Base-by-base conservation (phyloP, 2,329 filamentous ascomycete species). In the Ciborinia camelliae region DNA sequence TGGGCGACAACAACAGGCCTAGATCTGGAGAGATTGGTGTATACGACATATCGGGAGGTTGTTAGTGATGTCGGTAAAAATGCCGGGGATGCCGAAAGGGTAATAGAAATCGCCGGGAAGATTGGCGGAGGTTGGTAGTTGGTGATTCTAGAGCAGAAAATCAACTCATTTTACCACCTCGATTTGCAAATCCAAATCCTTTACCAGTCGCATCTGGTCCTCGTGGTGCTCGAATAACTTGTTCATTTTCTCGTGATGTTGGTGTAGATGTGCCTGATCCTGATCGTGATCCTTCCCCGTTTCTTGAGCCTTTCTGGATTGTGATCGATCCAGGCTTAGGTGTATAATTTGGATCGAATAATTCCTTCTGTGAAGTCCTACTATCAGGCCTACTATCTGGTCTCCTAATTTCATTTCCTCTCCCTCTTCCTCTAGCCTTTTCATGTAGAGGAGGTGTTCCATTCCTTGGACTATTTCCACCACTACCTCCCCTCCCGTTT, bases 81-180 rank as follows among this genome's bases (percentile, higher is more conserved):
- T 75, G 73, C 81, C 76, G 81, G 82, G 66, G 90, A 92, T 74
- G 89, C 90, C 51, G 90, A 96, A 74, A 86, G 88, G 66, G 93
- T 97, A 48, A 90, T 92, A 65, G 92, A 95, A 74, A 82, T 99
- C 73, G 94, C 94, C 54, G 89, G 92, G 64, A 95, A 92, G 77
- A 90, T 93, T 71, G 95, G 93, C 62, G 95, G 95, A 62, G 95
- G 95, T 30, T 99, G 95, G 95, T 98, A 95, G 95, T 37, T 99
- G 95, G 94, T 98, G 82, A 78, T 26, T 76, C 67, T 73, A 73
- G 69, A 70, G 70, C 67, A 73, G 70, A 76, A 68, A 71, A 69
- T 82, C 79, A 82, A 75, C 77, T 75, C 63, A 73, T 76, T 71
- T 77, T 81, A n/a, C 80, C 82, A 68, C 89, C 89, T 72, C 90